Base-by-base conservation (phyloP, 306 rosid genomes). In the Vigna reflexopilosa region DNA sequence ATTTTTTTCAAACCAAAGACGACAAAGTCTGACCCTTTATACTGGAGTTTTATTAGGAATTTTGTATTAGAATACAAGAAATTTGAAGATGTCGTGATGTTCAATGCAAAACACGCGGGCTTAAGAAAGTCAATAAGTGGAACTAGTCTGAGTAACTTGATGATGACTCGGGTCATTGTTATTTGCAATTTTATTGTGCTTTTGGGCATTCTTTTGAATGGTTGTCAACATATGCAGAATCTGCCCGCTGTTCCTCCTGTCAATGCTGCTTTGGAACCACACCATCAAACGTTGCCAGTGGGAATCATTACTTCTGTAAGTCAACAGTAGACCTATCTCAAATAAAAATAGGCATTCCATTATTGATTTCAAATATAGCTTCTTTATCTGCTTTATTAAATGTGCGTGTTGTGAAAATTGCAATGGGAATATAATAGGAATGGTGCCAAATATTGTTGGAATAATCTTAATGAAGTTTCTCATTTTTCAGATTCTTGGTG, bases 301-400 rank as follows among this genome's bases (percentile, higher is more conserved):
- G 99, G 99, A 83, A 77, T 84, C 85, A 87, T 93, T 68, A 83
- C 86, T 68, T 95, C 99, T 78, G 98, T 92, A 85, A 91, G 96
- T 82, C 67, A 70, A 36, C 9, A 10, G 48, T 52, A 74, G 52
- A 45, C 58, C 42, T 40, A 6, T 50, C 44, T 48, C 56, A 64
- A 55, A 19, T 45, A 30, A 15, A 15, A 52, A 16, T 78, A 57
- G 50, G 22, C 42, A 30, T 73, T 62, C 32, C 22, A 28, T 30
- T 19, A 36, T 51, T 51, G 72, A 58, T 77, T 50, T 16, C 20
- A 5, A 50, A 50, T 50, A 67, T 48, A 36, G 24, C 73, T 57
- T 38, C 61, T 75, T 51, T 59, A 26, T 38, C 65, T 77, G 71
- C 76, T 66, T 73, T 16, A 34, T 72, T 20, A 26, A 4, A 6